Conservation (phyloP, 805 yeast genomes). For the Candida saitoana region DNA sequence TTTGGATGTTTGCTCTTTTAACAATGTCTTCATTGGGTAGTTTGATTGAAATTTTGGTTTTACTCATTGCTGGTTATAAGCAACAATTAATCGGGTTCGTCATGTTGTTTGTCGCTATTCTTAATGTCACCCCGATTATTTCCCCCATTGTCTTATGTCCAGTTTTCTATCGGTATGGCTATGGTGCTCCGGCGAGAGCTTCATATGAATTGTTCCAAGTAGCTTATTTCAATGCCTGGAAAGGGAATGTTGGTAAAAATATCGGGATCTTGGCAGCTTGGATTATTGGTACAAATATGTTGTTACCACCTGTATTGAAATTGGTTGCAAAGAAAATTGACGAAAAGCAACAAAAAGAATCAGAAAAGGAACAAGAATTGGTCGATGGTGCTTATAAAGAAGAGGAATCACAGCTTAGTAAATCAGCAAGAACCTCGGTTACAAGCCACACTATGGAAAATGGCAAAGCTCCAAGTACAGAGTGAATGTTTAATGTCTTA, state of each 20-base stretch:
- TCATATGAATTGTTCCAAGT: constrained; percentile 29
- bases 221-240: constrained; percentile 30
- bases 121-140: constrained; percentile 28
- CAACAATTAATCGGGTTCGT: constrained; percentile 27
- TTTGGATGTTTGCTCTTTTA: constrained; percentile 28
- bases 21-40: constrained; percentile 30
- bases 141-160: constrained; percentile 27
- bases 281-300: constrained; percentile 23
- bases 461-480: neutral
- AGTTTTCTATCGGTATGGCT: constrained; percentile 24
- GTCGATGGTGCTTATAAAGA: neutral
- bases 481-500: neutral
- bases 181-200: constrained; percentile 25
- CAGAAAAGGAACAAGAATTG: constrained; percentile 4
- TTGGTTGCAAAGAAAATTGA: constrained; percentile 15
- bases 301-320: constrained; percentile 25
- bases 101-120: constrained; percentile 23
- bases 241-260: constrained; percentile 30
- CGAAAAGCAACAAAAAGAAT: constrained; percentile 7
- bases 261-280: constrained; percentile 30
- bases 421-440: neutral
- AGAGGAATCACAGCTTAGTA: neutral
- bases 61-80: constrained; percentile 19
- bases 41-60: constrained; percentile 24
- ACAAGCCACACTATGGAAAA: neutral